A percentile compares a stretch with the other conserved stretches of the same genome.
phyloP scores from a whole-genome alignment of 352 stramenopile species.

The Peronosclerospora sorghi region DNA sequence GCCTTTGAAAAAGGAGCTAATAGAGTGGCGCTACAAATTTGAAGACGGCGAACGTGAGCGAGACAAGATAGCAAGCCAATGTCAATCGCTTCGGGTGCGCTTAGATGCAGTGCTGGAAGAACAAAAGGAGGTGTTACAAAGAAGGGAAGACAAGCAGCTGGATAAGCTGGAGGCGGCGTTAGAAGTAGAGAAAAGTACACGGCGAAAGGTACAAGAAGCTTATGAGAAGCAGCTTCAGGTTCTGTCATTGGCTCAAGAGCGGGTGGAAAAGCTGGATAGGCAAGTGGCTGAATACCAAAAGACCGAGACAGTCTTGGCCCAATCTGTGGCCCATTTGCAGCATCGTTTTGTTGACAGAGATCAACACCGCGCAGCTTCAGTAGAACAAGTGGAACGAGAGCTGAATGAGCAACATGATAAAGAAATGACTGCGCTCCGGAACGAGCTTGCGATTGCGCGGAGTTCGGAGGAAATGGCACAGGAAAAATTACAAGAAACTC shows the following conservation, averaged over 20 bases:
- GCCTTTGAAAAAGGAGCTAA: slow-evolving; percentile 29
- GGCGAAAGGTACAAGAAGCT: slow-evolving; percentile 22
- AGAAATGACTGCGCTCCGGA: slow-evolving; percentile 17
- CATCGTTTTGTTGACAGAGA: slow-evolving; percentile 47
- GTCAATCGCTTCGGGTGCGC: slow-evolving; percentile 21
- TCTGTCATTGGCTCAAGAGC: slow-evolving; percentile 29
- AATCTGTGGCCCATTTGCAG: slow-evolving; percentile 61
- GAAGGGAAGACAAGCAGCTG: slow-evolving; percentile 31
- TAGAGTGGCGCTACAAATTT: slow-evolving; percentile 30
- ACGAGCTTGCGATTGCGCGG: slow-evolving; percentile 19
- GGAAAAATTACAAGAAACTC: slow-evolving; percentile 20
- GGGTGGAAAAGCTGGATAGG: slow-evolving; percentile 26
- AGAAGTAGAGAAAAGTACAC: slow-evolving; percentile 39
- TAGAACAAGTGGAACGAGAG: slow-evolving; percentile 33
- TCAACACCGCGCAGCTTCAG: slow-evolving; percentile 32
- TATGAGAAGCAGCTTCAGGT: slow-evolving; percentile 36
- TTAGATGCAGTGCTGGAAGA: slow-evolving; percentile 34
- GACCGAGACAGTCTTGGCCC: slow-evolving; percentile 60
- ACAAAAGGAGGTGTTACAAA: slow-evolving; percentile 43
- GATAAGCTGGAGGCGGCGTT: slow-evolving; percentile 42
- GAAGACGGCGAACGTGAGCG: slow-evolving; percentile 18
- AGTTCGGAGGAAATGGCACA: slow-evolving; percentile 23
- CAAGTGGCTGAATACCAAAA: slow-evolving; percentile 63
- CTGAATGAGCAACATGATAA: slow-evolving; percentile 27
- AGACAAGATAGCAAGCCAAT: slow-evolving; percentile 5